Evolutionary conservation across 352 stramenopile genomes (phyloP).

Genomic region (Peronospora farinosa): DNA sequence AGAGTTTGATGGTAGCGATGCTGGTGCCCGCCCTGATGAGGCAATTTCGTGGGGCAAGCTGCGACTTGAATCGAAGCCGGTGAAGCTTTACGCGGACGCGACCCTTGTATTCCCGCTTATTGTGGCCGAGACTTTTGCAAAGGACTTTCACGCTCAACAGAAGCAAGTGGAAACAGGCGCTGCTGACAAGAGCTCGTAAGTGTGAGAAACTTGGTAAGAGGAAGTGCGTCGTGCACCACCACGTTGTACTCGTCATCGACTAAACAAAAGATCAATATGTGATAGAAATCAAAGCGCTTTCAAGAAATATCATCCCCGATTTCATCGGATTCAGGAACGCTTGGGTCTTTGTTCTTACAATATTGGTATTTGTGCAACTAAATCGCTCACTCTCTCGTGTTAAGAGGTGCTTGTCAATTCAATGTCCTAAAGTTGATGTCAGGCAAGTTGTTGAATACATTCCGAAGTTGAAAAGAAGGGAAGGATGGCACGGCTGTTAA

Average conservation of each 20-base stretch:
- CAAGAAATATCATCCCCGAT: not conserved
- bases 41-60: conserved; percentile 99
- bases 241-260: conserved; percentile 33
- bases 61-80: conserved; percentile 88
- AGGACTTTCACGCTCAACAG: conserved; percentile 78
- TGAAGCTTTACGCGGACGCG: conserved; percentile 97
- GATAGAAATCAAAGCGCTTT: not conserved
- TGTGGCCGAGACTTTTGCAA: conserved; percentile 98
- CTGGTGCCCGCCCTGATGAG: conserved; percentile 95
- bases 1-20: conserved; percentile 98
- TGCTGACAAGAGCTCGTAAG: conserved; percentile 21
- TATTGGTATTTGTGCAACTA: not conserved
- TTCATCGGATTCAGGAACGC: not conserved
- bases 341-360: not conserved
- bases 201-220: conserved; percentile 12
- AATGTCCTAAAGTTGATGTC: conserved; percentile 47
- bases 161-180: conserved; percentile 20
- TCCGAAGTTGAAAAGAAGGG: conserved; percentile 77
- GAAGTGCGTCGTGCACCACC: conserved; percentile 1
- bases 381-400: conserved; percentile 7
- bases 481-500: conserved; percentile 77
- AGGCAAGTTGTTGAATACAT: conserved; percentile 60
- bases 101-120: conserved; percentile 98
- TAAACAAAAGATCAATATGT: conserved; percentile 1
- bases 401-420: conserved; percentile 35